Conservation (phyloP, 345 rosid genomes). For the Heritiera littoralis region DNA sequence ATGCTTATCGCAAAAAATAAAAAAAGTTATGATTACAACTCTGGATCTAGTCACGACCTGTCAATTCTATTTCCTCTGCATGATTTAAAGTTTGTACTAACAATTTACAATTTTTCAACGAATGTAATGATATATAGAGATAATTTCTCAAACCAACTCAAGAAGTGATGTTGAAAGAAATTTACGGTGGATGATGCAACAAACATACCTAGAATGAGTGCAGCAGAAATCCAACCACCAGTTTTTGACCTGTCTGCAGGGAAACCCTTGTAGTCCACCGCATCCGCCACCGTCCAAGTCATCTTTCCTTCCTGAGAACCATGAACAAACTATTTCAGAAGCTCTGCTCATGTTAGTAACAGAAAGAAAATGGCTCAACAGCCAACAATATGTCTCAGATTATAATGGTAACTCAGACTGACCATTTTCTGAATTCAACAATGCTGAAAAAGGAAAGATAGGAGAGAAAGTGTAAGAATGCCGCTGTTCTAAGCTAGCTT, state of each 20-base stretch:
- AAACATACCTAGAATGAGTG: conserved; percentile 56
- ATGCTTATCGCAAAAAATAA: background rate
- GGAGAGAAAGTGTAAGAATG: background rate
- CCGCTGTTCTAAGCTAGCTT: conserved; percentile 4
- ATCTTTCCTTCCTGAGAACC: conserved; percentile 45
- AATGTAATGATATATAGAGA: no score
- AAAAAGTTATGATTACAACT: conserved; percentile 3
- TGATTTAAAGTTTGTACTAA: background rate
- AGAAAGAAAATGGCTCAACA: background rate
- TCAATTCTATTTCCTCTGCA: background rate
- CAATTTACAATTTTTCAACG: background rate
- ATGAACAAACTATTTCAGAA: background rate
- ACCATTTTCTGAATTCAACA: conserved; percentile 31
- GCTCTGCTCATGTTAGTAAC: background rate
- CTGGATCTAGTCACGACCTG: background rate
- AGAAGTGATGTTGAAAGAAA: conserved; percentile 1
- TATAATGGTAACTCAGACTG: background rate
- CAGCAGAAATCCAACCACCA: conserved; percentile 72
- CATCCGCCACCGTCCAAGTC: conserved; percentile 55
- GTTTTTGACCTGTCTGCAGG: conserved; percentile 65
- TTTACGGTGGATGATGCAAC: background rate
- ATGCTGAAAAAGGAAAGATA: conserved; percentile 18
- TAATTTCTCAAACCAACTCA: conserved; percentile 6
- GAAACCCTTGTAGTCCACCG: conserved; percentile 50
- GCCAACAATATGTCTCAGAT: background rate